Evolutionary conservation across 371 early-diverging fungal species (phyloP), one percentile per base, ranked within the genome.

Genomic region (Apophysomyces variabilis): DNA sequence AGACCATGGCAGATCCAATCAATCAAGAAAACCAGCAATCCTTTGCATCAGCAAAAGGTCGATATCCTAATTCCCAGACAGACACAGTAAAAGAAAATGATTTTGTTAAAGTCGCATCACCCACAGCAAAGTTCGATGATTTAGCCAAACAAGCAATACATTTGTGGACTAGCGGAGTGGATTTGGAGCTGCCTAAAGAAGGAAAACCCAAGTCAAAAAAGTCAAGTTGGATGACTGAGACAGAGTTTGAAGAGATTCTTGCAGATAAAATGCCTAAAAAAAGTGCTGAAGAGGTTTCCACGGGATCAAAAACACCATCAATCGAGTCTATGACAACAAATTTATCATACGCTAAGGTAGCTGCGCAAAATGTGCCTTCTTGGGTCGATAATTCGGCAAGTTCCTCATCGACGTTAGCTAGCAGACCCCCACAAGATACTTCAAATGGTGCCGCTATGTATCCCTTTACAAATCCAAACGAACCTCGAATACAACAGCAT

Each of bases 91-190:
- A 56, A 58, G 57, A 66, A 21, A 38, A 57, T 18, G 57, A 62
- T 1, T 61, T 64, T 35, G 67, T 73, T 4, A 70, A 73, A 46
- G 45, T 58, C 36, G 54, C 64, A 26, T 58, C 67, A 16, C 58
- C 37, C 4, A 13, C 43, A 5, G 36, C 39, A 5, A 57, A 56
- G 16, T 79, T 79, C 50, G 80, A 79, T 21, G 75, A 73, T 43
- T 26, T 79, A 1, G 64, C 68, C 43, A 41, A 60, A 14, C 64
- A 70, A 50, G 80, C 80, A 0, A 62, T 64, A 4, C 61, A 69
- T 13, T 67, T 61, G 4, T 79, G 80, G 80, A 62, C 50, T 2
- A 66, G 60, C 18, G 80, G 80, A 1, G 63, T 79, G 0, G 75
- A 79, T 62, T 32, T 79, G 3, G 54, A 68, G 14, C 38, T 79